Evolutionary conservation across 1,284 basidiomycete genomes (phyloP).

Genomic region (Puccinia polysora): DNA sequence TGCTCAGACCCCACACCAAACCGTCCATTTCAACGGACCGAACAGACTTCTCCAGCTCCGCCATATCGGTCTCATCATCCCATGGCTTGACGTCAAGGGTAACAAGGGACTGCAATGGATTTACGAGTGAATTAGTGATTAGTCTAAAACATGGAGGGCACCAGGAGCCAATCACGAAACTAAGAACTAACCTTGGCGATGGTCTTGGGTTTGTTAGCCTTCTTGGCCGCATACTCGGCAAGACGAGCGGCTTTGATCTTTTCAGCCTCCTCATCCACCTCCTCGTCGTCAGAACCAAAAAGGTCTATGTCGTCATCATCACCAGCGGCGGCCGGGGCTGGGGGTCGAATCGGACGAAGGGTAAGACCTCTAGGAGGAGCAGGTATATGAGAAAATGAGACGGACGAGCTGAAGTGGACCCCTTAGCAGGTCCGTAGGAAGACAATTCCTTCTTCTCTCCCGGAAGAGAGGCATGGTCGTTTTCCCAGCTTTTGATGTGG

Average conservation of each 20-base stretch:
- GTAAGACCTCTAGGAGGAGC: conserved; percentile 54
- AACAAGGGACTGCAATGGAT: conserved; percentile 87
- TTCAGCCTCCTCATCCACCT: conserved; percentile 88
- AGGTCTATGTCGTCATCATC: conserved; percentile 90
- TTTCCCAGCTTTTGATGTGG: conserved; percentile 80
- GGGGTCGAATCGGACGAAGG: conserved; percentile 57
- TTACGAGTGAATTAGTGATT: conserved; percentile 46
- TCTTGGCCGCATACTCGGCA: conserved; percentile 87
- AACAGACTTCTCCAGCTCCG: conserved; percentile 72
- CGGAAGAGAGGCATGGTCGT: conserved; percentile 71
- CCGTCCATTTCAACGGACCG: conserved; percentile 84
- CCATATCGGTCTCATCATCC: conserved; percentile 99
- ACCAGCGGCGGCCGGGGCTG: conserved; percentile 61
- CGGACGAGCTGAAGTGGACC: conserved; percentile 43
- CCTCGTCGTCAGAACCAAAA: conserved; percentile 81
- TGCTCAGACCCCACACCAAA: conserved; percentile 75
- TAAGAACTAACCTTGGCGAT: conserved; percentile 69
- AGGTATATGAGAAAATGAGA: conserved; percentile 47
- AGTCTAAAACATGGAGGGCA: conserved; percentile 23
- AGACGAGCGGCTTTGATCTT: conserved; percentile 91
- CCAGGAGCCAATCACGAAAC: not conserved
- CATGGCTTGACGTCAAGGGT: conserved; percentile 92
- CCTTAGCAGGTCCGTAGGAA: conserved; percentile 51
- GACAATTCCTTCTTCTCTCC: conserved; percentile 72
- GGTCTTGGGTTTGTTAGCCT: conserved; percentile 69